Evolutionary conservation across 1,284 basidiomycete genomes (phyloP), one percentile per base, ranked within the genome.

Genomic region (Pseudozyma flocculosa): DNA sequence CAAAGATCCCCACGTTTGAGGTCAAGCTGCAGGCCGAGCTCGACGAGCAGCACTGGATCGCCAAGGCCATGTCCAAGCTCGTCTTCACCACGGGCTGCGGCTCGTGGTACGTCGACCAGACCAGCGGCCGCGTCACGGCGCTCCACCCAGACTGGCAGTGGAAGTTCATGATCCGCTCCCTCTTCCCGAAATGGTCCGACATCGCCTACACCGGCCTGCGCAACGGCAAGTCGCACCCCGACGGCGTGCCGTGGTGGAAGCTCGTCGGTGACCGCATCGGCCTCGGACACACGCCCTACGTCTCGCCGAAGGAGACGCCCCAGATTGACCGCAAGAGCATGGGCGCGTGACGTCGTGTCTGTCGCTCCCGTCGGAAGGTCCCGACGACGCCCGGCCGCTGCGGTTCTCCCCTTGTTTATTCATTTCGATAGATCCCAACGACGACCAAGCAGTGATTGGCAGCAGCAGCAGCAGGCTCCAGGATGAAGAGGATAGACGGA

Each of bases 81-180:
- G 74, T 76, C 18, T 76, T 72, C 36, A 54, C 54, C 22, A 52
- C 42, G 21, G 54, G 57, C 3, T 75, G 73, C 46, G 68, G 70
- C 40, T 50, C 53, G 21, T 76, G 74, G 74, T 76, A 76, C 58
- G 58, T 69, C 38, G 72, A 76, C 45, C 19, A 51, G 8, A 59
- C 50, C 24, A 55, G 55, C 13, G 72, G 70, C 1, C 43, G 72
- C 15, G 63, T 75, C 2, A 68, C 72, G 2, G 67, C 66, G 24
- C 55, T 76, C 43, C 62, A 75, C 45, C 73, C 73, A 15, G 72
- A 72, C 49, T 75, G 66, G 64, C 74, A 76, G 59, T 53, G 66
- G 43, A 61, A 59, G 23, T 64, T 68, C 30, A 59, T 63, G 48
- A 42, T 67, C 19, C 54, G 70, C 4, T 40, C 51, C 24, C 49